These are phyloP conservation scores for Euclidium syriacum DNA, from an alignment of 345 rosid species.

Conservation along the genomic window DNA sequence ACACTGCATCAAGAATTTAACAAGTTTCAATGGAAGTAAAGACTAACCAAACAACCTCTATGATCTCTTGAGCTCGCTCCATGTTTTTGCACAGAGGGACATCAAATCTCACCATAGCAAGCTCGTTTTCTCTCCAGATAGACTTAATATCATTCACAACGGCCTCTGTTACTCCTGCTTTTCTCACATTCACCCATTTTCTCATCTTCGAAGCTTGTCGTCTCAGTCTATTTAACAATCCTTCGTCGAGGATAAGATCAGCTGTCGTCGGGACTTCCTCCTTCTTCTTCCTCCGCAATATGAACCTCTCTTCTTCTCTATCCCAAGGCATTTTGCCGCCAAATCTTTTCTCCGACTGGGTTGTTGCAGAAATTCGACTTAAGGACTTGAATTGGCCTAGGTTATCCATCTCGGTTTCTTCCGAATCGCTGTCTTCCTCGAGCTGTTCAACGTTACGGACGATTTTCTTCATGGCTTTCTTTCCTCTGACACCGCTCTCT, in stretches of 20 bases:
- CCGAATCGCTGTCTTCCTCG: conserved; percentile 16
- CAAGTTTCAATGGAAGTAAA: not conserved
- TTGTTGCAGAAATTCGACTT: conserved; percentile 15
- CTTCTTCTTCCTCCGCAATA: conserved; percentile 54
- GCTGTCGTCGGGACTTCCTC: conserved; percentile 44
- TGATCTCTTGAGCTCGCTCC: conserved; percentile 79
- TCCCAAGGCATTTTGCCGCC: conserved; percentile 65
- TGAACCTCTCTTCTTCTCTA: conserved; percentile 46
- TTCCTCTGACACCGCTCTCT: conserved; percentile 69
- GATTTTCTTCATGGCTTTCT: conserved; percentile 56
- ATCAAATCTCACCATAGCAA: conserved; percentile 69
- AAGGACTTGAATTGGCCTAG: conserved; percentile 31
- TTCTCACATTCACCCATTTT: conserved; percentile 81
- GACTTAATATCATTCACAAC: conserved; percentile 54
- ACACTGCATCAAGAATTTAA: not conserved
- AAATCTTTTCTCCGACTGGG: not conserved
- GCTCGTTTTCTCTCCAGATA: conserved; percentile 55
- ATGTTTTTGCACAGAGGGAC: conserved; percentile 71
- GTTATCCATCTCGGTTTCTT: conserved; percentile 14
- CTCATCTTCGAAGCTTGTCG: conserved; percentile 52
- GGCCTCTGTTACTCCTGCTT: conserved; percentile 69
- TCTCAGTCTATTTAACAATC: conserved; percentile 53
- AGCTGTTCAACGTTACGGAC: conserved; percentile 53
- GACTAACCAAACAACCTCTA: conserved; percentile 61
- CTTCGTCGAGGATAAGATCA: conserved; percentile 51